Base-by-base conservation (phyloP, 2,329 filamentous ascomycete species). In the Pestalotiopsis sp. region DNA sequence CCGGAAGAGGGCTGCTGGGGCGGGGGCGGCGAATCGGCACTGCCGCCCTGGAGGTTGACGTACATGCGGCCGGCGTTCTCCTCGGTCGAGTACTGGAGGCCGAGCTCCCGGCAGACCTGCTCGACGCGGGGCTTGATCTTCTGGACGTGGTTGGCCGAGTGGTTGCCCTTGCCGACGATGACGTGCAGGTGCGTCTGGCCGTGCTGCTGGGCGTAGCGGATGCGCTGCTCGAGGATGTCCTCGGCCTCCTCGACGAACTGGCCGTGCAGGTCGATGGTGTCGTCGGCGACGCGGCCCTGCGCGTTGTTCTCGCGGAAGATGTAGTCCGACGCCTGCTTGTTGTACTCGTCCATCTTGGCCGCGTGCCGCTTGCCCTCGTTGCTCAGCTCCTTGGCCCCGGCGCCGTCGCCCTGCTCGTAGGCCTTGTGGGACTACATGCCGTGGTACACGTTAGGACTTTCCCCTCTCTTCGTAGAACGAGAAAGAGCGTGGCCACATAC, bases 301-400 rank as follows among this genome's bases (percentile, higher is more conserved):
- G 93, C 91, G 79, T 98, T 98, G 84, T 98, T 98, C 83, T 95
- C 94, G 56, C 94, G 91, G 84, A 99, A 98, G 78, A 98, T 98
- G 81, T 89, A 97, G 69, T 98, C 93, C 69, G 93, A 93, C 1
- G 96, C 96, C 80, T 97, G 94, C 72, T 89, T 90, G 85, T 98
- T 98, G 83, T 94, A 97, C 70, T 91, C 86, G 73, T 97, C 93
- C 89, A 97, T 96, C 78, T 92, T 89, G 69, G 90, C 89, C 57
- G 91, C 94, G 80, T 98, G 95, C 59, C 84, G 81, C 82, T 98
- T 80, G 77, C 93, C 93, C 81, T 97, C 89, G 75, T 96, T 90
- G 52, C 92, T 95, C 66, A 97, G 87, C 67, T 93, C 84, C 80
- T 98, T 94, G 65, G 96, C 96, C n/a, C 79, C 84, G 20, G 89